These are phyloP conservation scores for Triticum turgidum DNA, from an alignment of 176 grass and related monocot species.

Conservation along the genomic window DNA sequence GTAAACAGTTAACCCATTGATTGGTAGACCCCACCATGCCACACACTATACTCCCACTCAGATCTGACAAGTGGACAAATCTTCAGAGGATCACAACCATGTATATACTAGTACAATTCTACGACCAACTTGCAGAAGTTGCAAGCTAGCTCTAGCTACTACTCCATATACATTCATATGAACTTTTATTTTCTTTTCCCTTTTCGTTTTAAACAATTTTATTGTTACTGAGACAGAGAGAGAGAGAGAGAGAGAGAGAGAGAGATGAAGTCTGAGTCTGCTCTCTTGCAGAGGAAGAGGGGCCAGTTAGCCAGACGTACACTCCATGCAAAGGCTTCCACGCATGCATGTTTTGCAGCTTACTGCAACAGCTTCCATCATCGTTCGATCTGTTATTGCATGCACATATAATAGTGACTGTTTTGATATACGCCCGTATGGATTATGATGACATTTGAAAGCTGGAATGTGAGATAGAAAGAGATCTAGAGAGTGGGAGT, in stretches of 20 bases:
- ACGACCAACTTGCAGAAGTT: conserved; percentile 44
- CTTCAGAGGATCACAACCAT: conserved; percentile 20
- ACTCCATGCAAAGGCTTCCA: conserved; percentile 88
- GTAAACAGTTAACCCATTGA: conserved; percentile 1
- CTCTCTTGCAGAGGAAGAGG: conserved; percentile 55
- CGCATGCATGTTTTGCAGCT: conserved; percentile 64
- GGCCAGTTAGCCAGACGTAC: conserved; percentile 73
- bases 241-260: conserved; percentile 3
- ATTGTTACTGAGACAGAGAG: not conserved
- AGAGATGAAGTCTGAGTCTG: not conserved
- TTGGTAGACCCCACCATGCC: not conserved
- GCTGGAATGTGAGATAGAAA: conserved; percentile 4
- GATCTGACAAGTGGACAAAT: conserved; percentile 39
- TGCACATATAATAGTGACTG: conserved; percentile 47
- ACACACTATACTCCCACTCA: conserved; percentile 14
- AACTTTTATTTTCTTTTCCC: not conserved
- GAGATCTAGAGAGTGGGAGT: conserved; percentile 15
- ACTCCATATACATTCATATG: not conserved
- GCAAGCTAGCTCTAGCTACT: conserved; percentile 34
- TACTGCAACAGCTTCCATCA: conserved; percentile 45
- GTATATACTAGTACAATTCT: conserved; percentile 13
- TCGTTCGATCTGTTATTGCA: conserved; percentile 58
- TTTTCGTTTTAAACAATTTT: conserved; percentile 12
- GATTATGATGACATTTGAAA: conserved; percentile 38
- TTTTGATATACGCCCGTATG: conserved; percentile 34